Evolutionary conservation across 768 basidiomycete species (phyloP).

Genomic region (Myochromella boudieri): DNA sequence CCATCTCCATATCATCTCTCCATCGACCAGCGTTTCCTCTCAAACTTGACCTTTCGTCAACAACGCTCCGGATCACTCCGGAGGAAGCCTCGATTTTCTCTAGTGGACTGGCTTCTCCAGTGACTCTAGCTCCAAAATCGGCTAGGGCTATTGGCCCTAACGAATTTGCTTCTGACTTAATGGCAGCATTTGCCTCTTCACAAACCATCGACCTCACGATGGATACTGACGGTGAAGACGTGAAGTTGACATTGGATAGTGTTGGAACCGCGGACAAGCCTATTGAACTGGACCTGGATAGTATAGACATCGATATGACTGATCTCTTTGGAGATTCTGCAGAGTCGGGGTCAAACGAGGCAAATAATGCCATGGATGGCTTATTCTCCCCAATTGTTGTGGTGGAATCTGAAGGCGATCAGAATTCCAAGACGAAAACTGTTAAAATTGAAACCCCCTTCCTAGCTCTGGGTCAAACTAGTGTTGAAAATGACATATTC

Average conservation of each 20-base stretch:
- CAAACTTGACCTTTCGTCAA: slow-evolving; percentile 80
- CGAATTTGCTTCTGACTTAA: slow-evolving; percentile 62
- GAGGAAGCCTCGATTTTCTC: slow-evolving; percentile 60
- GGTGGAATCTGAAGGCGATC: slow-evolving; percentile 17
- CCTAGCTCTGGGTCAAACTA: slow-evolving; percentile 28
- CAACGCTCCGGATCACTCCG: slow-evolving; percentile 61
- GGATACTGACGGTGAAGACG: slow-evolving; percentile 13
- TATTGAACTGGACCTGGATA: slow-evolving; percentile 75
- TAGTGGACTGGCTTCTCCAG: slow-evolving; percentile 71
- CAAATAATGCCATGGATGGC: slow-evolving; percentile 38
- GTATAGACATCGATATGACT: slow-evolving; percentile 62
- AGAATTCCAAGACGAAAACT: slow-evolving; percentile 11
- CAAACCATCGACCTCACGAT: slow-evolving; percentile 58
- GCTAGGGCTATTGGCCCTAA: slow-evolving; percentile 56
- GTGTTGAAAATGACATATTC: slow-evolving; percentile 30
- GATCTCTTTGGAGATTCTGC: slow-evolving; percentile 55
- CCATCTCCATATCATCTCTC: slow-evolving; percentile 79
- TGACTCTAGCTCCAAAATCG: slow-evolving; percentile 80
- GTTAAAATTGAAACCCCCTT: slow-evolving; percentile 31
- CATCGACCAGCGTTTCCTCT: slow-evolving; percentile 69
- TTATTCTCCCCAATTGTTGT: slow-evolving; percentile 54
- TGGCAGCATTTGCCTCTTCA: slow-evolving; percentile 58
- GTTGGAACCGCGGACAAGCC: slow-evolving; percentile 77
- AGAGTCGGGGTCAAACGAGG: slow-evolving; percentile 33
- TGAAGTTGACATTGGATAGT: slow-evolving; percentile 33